Percentiles rank a stretch among this genome's conserved stretches.
These are phyloP conservation scores for Moelleriella libera DNA, from an alignment of 2,329 filamentous ascomycete genomes.

Conservation along the genomic window DNA sequence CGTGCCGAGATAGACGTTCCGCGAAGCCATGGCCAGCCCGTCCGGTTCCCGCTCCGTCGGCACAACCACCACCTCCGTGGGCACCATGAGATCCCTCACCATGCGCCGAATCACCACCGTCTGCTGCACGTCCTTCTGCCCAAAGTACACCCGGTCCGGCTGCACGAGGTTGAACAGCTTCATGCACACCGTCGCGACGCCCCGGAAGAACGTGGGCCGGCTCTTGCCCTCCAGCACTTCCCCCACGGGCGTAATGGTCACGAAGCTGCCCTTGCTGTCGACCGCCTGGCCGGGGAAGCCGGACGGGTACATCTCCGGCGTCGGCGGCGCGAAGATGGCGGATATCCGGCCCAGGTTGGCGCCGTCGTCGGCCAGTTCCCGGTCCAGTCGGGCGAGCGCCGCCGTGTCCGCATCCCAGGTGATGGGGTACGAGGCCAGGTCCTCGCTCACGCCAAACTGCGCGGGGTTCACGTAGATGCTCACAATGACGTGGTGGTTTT, in stretches of 20 bases:
- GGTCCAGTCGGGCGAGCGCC: slow-evolving; percentile 53
- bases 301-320: slow-evolving; percentile 75
- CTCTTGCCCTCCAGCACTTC: slow-evolving; percentile 72
- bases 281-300: slow-evolving; percentile 60
- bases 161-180: slow-evolving; percentile 44
- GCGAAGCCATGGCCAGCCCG: slow-evolving; percentile 78
- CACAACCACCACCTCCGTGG: slow-evolving; percentile 59
- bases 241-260: slow-evolving; percentile 76
- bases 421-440: slow-evolving; percentile 76
- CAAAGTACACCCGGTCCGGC: slow-evolving; percentile 72
- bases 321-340: slow-evolving; percentile 77
- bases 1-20: slow-evolving; percentile 82
- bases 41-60: slow-evolving; percentile 64
- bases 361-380: slow-evolving; percentile 51
- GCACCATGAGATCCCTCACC: slow-evolving; percentile 75
- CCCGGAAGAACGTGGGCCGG: slow-evolving; percentile 88
- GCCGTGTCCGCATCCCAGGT: slow-evolving; percentile 71
- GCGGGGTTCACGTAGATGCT: slow-evolving; percentile 94
- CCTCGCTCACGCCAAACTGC: slow-evolving; percentile 83
- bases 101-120: slow-evolving; percentile 78
- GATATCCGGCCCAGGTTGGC: slow-evolving; percentile 53
- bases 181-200: slow-evolving; percentile 92
- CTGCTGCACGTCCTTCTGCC: slow-evolving; percentile 96
- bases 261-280: slow-evolving; percentile 71
- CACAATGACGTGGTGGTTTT: slow-evolving; percentile 79